Evolutionary conservation across 1,139 yeast genomes (phyloP).

Genomic region (Kurtzmaniella natalensis): DNA sequence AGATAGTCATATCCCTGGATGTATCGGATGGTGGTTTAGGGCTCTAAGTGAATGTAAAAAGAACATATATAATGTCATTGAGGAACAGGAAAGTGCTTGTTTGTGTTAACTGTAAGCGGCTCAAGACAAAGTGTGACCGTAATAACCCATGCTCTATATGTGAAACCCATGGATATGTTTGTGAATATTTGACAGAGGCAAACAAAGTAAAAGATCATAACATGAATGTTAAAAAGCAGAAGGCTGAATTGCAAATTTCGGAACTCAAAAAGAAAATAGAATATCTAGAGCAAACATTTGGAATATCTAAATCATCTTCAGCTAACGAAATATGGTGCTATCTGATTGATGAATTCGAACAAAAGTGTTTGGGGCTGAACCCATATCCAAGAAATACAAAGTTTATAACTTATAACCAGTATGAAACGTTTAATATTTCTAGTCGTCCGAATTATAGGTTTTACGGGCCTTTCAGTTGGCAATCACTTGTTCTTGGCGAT

Average conservation of each 20-base stretch:
- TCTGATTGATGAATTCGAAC: background rate
- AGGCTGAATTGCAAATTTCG: conserved; percentile 1
- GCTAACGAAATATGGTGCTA: background rate
- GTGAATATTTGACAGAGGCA: background rate
- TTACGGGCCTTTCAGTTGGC: background rate
- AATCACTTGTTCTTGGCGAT: background rate
- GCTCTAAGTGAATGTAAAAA: background rate
- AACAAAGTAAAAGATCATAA: background rate
- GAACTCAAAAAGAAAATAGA: background rate
- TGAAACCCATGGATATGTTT: conserved; percentile 7
- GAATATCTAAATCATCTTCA: background rate
- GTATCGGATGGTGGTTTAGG: no score
- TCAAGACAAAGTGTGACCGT: conserved; percentile 29
- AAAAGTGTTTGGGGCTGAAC: background rate
- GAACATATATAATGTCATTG: background rate
- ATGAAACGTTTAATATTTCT: background rate
- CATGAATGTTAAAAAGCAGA: background rate
- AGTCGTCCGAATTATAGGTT: background rate
- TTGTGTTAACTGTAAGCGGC: conserved; percentile 24
- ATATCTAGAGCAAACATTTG: background rate
- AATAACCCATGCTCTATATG: conserved; percentile 25
- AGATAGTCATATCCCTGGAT: no score
- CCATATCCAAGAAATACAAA: conserved; percentile 1
- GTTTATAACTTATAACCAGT: conserved; percentile 1
- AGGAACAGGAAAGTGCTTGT: conserved; percentile 11